Conservation (phyloP, 495 filamentous ascomycete genomes). For the Acidiella bohemica region DNA sequence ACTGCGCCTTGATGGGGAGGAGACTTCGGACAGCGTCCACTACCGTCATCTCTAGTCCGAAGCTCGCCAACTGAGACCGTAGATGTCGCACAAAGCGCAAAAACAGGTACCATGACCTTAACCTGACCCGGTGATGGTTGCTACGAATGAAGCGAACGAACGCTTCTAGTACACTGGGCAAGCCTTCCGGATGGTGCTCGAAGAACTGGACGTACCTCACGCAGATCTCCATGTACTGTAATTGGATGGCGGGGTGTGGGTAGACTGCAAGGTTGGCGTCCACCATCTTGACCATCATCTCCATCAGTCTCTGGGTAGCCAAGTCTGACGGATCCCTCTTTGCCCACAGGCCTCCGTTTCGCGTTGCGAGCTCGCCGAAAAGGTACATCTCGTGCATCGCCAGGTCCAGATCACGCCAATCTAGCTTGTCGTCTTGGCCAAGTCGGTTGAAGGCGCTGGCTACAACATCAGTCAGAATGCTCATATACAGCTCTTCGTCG, state of each 20-base stretch:
- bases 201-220: slow-evolving; percentile 91
- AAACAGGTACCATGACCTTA: slow-evolving; percentile 94
- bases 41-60: slow-evolving; percentile 76
- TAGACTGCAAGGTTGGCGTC: slow-evolving; percentile 81
- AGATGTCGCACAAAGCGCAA: slow-evolving; percentile 84
- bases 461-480: slow-evolving; percentile 71
- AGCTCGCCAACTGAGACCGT: slow-evolving; percentile 65
- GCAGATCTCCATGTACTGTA: slow-evolving; percentile 97
- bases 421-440: slow-evolving; percentile 54
- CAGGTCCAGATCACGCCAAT: slow-evolving; percentile 92
- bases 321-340: slow-evolving; percentile 66
- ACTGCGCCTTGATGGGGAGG: slow-evolving; percentile 77
- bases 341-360: slow-evolving; percentile 63
- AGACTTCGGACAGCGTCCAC: slow-evolving; percentile 82
- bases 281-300: slow-evolving; percentile 90
- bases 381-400: slow-evolving; percentile 93
- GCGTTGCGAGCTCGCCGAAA: slow-evolving; percentile 87
- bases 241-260: slow-evolving; percentile 77
- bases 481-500: slow-evolving; percentile 71
- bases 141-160: slow-evolving; percentile 87
- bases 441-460: slow-evolving; percentile 66
- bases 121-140: slow-evolving; percentile 66
- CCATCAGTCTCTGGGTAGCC: slow-evolving; percentile 62
- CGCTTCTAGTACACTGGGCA: slow-evolving; percentile 75
- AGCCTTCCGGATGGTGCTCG: slow-evolving; percentile 59